Evolutionary conservation across 345 rosid genomes (phyloP).

Genomic region (Pseudoturritis turrita): DNA sequence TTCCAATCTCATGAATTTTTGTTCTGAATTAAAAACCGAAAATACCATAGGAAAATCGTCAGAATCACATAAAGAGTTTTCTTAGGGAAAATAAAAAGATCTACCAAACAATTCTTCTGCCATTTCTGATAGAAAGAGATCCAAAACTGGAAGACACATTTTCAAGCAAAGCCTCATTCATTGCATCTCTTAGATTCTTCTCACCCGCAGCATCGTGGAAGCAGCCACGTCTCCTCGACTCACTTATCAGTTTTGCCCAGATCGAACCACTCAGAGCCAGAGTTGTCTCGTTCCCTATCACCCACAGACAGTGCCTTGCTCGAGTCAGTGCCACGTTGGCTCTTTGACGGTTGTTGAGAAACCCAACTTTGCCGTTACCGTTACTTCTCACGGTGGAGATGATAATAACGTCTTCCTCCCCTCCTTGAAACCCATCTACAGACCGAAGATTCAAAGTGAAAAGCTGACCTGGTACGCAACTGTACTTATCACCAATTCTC

Average conservation of each 20-base stretch:
- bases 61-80: too few species aligned
- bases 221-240: constrained; percentile 29
- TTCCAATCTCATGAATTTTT: too few species aligned
- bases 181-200: constrained; percentile 2
- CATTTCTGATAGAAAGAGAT: neutral
- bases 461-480: neutral
- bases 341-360: constrained; percentile 30
- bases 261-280: constrained; percentile 23
- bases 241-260: constrained; percentile 32
- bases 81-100: too few species aligned
- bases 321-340: constrained; percentile 36
- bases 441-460: constrained; percentile 31
- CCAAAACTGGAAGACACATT: constrained; percentile 11
- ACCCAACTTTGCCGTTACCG: constrained; percentile 30
- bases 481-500: constrained; percentile 11
- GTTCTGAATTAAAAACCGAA: too few species aligned
- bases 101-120: neutral
- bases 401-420: constrained; percentile 41
- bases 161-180: constrained; percentile 2
- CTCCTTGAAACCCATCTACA: constrained; percentile 47
- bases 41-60: too few species aligned
- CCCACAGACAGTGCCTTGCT: constrained; percentile 39
- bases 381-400: constrained; percentile 44
- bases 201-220: constrained; percentile 31
- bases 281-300: constrained; percentile 39